Evolutionary conservation across 2,329 filamentous ascomycete species (phyloP), one percentile per base, ranked within the genome.

Genomic region (Fusarium beomiforme): DNA sequence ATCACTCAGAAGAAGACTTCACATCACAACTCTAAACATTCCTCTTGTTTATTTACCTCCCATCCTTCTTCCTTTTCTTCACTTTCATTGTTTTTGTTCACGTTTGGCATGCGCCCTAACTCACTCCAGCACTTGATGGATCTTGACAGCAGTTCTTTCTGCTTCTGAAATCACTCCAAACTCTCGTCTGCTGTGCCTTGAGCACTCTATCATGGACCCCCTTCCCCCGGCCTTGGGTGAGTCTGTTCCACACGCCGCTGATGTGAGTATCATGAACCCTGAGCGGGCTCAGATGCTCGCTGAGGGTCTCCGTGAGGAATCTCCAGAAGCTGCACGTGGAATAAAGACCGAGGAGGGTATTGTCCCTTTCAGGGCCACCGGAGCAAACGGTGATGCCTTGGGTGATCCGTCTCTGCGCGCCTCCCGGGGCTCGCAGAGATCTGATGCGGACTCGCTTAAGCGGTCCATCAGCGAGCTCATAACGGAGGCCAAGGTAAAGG

Each of bases 231-330:
- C 8, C n/a, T 23, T 44, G 31, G 44, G 23, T 26, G 11, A 39
- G 21, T 49, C n/a, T 34, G 17, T 62, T 54, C 44, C 60, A 24
- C 64, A 56, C 6, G 51, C 47, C 4, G 31, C 43, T 33, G 57
- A 59, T 17, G 58, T 67, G 43, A 62, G 69, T 46, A 47, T 24
- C 17, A 76, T 78, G 72, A 78, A 79, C 46, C 78, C 77, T 33
- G 75, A 77, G 60, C 74, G 78, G 17, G 70, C 49, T 10, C 56
- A 50, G 44, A 77, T 77, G 76, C 69, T 78, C 36, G 41, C 63
- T 13, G 53, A 70, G 13, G 68, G 51, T 42, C 68, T 69, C 16
- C 50, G 43, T 31, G 73, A 61, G 23, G 68, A 66, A 36, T 29
- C 51, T 44, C 39, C 42, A 9, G 46, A 16, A 36, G 57, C 51